Base-by-base conservation (phyloP, 2,329 filamentous ascomycete species). In the Aspergillus brasiliensis region DNA sequence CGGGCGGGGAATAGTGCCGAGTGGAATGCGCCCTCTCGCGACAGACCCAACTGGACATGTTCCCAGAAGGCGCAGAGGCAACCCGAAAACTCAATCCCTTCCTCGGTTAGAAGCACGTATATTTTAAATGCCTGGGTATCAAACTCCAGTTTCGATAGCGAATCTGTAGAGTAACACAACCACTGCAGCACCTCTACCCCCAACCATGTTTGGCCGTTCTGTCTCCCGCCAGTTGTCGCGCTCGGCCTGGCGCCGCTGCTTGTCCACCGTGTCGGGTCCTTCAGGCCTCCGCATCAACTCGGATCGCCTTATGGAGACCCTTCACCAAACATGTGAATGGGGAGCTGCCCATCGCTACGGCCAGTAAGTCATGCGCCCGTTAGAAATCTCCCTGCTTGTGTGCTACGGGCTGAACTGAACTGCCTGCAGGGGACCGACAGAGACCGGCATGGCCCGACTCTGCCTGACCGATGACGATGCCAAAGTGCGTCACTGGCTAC, bases 401-500 rank as follows among this genome's bases (percentile, higher is more conserved):
- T 5, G 0, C 28, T 31, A 11, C 11, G 10, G 3, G 10, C 10
- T 13, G 11, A 13, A 8, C 34, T 25, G 66, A 38, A 42, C 8
- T 3, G 31, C 10, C 7, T n/a, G 10, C 28, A 68, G 66, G 7
- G 51, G 63, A 1, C 59, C 64, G 38, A 67, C 58, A 2, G 70
- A 75, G 1, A 75, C 71, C 1, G 90, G 90, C 58, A 92, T 92
- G 89, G 83, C 84, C 5, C 85, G 90, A 1, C 82, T 92, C 1
- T 80, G 88, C 1, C 81, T 92, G n/a, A 86, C 84, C 2, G 86
- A 91, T 65, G 78, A 83, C 0, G 90, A 92, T 71, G 88, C 86
- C 64, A 72, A 81, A 65, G 89, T 82, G 7, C 84, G 90, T 51
- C 84, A 87, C 70, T 92, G 89, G 90, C 91, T 92, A 61, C 81